Base-by-base conservation (phyloP, 169 alveolate genomes). In the Plasmodium malariae region DNA sequence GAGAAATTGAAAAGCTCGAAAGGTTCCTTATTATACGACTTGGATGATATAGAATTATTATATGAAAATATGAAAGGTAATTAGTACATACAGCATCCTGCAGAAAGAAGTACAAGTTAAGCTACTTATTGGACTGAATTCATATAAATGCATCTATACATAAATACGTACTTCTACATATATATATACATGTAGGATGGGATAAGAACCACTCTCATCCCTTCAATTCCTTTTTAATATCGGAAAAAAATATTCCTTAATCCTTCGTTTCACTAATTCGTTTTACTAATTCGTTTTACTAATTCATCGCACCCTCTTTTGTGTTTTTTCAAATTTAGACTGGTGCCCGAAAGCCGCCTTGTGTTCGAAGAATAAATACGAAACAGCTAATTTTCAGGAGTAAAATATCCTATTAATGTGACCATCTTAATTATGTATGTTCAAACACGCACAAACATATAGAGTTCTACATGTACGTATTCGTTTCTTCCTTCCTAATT, bases 321-420 rank as follows among this genome's bases (percentile, higher is more conserved):
- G n/a, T 12, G 14, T 28, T n/a, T 71, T 71, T 71, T 28, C 48
- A 14, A 63, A 63, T 34, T 36, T 32, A 78, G 89, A 78, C 43
- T 78, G 89, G 89, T 78, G 89, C 26, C 89, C 89, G 24, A 67
- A 30, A 51, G 89, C 89, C 21, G 40, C 89, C 37, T 45, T 78
- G 43, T 78, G 89, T 26, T 65, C 73, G 11, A 78, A 26, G 36
- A 78, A 36, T 36, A 78, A 62, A 63, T 63, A 78, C 19, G 89
- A 78, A 45, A n/a, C 7, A 45, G 32, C n/a, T 6, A 24, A 59
- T 30, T 34, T 24, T 59, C 30, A 74, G 14, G 34, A 65, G 14
- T n/a, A n/a, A n/a, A n/a, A n/a, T n/a, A n/a, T n/a, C n/a, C n/a
- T n/a, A n/a, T n/a, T n/a, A n/a, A n/a, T n/a, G n/a, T n/a, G n/a